Conservation (phyloP, 352 stramenopile genomes). For the Pythium sukuiense region DNA sequence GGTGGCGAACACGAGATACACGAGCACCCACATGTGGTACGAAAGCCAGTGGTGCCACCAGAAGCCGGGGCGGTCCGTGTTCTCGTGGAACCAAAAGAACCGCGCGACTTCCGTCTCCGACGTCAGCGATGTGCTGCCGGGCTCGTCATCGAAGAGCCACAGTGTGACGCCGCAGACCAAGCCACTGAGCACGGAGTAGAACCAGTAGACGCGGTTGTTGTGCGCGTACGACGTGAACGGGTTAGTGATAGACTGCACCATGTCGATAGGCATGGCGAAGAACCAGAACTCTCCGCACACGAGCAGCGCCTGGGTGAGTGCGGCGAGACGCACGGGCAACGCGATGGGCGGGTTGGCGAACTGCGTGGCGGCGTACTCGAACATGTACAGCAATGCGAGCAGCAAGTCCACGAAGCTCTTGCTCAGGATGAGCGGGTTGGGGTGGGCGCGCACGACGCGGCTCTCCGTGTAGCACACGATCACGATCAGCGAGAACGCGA, state of each 20-base stretch:
- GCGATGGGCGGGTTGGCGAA: conserved; percentile 43
- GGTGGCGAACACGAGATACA: conserved; percentile 75
- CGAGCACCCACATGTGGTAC: conserved; percentile 79
- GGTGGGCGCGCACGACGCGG: conserved; percentile 56
- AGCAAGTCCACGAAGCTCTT: conserved; percentile 84
- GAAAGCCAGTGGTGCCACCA: conserved; percentile 84
- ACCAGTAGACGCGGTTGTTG: conserved; percentile 84
- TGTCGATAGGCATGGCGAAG: conserved; percentile 87
- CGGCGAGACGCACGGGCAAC: conserved; percentile 62
- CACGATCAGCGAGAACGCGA: conserved; percentile 72
- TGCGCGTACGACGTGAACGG: conserved; percentile 86
- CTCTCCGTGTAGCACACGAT: conserved; percentile 69
- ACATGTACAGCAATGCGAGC: conserved; percentile 67
- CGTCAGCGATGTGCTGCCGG: conserved; percentile 8
- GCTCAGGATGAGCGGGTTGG: conserved; percentile 86
- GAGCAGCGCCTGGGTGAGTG: conserved; percentile 72
- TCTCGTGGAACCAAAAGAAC: conserved; percentile 87
- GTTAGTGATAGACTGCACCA: conserved; percentile 89
- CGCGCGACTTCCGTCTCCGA: conserved; percentile 30
- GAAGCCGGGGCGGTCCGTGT: conserved; percentile 71
- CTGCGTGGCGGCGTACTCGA: conserved; percentile 77
- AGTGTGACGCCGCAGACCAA: conserved; percentile 64
- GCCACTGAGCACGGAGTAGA: conserved; percentile 77
- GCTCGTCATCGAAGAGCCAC: conserved; percentile 51
- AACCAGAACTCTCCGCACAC: conserved; percentile 90